A percentile compares a stretch with the other conserved stretches of the same genome.
Conservation (phyloP, 805 yeast species). For the Yarrowia sp. region DNA sequence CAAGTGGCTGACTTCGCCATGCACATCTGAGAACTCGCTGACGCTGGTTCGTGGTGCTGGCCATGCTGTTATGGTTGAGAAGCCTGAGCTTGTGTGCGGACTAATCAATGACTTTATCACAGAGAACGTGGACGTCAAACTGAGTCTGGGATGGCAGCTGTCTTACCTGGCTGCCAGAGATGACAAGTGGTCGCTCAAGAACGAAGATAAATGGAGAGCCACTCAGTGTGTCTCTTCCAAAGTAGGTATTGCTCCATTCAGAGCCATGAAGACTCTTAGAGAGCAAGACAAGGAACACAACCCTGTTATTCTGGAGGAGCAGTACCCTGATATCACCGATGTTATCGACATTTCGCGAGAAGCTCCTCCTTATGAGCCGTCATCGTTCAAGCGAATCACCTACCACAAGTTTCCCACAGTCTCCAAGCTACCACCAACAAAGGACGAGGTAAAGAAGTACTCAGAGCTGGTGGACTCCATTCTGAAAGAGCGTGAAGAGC, state of each 20-base stretch:
- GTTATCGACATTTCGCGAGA: constrained; percentile 70
- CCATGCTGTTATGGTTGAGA: constrained; percentile 67
- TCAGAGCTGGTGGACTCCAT: constrained; percentile 61
- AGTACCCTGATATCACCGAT: constrained; percentile 61
- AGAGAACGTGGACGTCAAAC: constrained; percentile 57
- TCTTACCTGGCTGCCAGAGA: constrained; percentile 60
- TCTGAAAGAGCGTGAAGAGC: constrained; percentile 46
- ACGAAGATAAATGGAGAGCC: constrained; percentile 73
- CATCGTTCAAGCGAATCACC: constrained; percentile 58
- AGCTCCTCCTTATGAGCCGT: constrained; percentile 74
- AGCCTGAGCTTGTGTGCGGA: constrained; percentile 71
- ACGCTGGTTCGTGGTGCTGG: constrained; percentile 57
- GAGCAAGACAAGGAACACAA: constrained; percentile 68
- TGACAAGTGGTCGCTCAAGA: constrained; percentile 79
- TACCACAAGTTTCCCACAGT: constrained; percentile 80
- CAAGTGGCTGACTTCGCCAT: constrained; percentile 46
- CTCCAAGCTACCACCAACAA: constrained; percentile 76
- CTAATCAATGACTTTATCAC: constrained; percentile 64
- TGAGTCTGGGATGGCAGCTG: constrained; percentile 76
- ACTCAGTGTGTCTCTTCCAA: constrained; percentile 56
- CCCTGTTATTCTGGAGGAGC: constrained; percentile 60
- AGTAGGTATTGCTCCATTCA: constrained; percentile 55
- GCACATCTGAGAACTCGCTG: constrained; percentile 52
- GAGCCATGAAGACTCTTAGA: constrained; percentile 78
- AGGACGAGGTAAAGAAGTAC: constrained; percentile 62